A percentile compares a stretch with the other conserved stretches of the same genome.
Evolutionary conservation across 2,329 filamentous ascomycete genomes (phyloP).

Genomic region (Cytospora piceae): DNA sequence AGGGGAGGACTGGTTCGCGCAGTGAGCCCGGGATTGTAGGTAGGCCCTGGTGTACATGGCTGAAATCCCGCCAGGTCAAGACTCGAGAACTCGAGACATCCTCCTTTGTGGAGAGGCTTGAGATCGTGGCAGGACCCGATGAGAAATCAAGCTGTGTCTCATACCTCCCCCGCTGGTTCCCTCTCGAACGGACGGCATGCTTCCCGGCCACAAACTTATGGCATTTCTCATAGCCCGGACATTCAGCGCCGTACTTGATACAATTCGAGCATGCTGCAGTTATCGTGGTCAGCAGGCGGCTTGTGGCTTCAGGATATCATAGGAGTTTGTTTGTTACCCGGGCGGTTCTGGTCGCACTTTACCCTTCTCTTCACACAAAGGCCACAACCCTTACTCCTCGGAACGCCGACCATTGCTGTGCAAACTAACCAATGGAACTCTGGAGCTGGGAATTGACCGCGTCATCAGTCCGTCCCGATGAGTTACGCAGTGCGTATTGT

Average conservation of each 20-base stretch:
- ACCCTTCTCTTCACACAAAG: conserved; percentile 47
- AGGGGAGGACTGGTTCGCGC: conserved; percentile 3
- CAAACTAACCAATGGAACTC: too few species aligned
- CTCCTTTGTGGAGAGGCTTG: not conserved
- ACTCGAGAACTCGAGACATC: not conserved
- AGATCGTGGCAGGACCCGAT: not conserved
- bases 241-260: conserved; percentile 43
- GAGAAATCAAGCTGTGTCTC: conserved; percentile 20
- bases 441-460: not conserved
- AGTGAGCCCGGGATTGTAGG: conserved; percentile 5
- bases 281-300: not conserved
- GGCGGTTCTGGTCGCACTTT: conserved; percentile 51
- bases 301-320: not conserved
- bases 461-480: too few species aligned
- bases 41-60: not conserved
- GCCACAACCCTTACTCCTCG: conserved; percentile 44
- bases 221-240: conserved; percentile 45
- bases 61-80: not conserved
- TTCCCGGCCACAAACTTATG: conserved; percentile 47
- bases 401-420: conserved; percentile 43
- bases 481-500: not conserved
- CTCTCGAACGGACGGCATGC: conserved; percentile 42
- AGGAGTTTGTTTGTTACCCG: conserved; percentile 32
- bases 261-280: conserved; percentile 42
- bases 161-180: conserved; percentile 14